These are phyloP conservation scores for Pyropia yezoensis DNA, from an alignment of 23 red algal species.

Conservation along the genomic window DNA sequence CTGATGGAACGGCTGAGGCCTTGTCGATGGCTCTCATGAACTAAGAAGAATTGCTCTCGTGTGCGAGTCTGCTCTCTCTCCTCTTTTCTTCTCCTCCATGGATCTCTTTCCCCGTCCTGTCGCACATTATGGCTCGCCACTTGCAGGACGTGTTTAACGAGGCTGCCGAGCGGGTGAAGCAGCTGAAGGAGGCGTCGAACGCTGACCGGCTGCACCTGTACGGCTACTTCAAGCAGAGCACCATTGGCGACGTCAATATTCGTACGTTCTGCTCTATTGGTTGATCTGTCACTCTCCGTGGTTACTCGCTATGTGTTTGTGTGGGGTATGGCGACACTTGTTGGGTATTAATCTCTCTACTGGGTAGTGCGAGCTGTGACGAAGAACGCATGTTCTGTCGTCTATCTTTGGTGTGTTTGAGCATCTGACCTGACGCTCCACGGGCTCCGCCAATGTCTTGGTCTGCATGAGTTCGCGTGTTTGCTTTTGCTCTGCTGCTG, in stretches of 20 bases:
- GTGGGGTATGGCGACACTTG: not conserved
- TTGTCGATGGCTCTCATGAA: too few relatives aligned
- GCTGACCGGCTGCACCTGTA: slow-evolving; percentile 88
- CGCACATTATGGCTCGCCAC: too few relatives aligned
- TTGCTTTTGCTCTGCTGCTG: not conserved
- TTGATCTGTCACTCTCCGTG: not conserved
- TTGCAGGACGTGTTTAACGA: slow-evolving; percentile 71
- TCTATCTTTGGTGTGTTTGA: too few relatives aligned
- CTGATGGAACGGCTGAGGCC: too few relatives aligned
- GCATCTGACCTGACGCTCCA: not conserved
- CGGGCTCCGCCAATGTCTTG: not conserved
- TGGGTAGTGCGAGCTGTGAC: too few relatives aligned
- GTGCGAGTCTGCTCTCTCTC: too few relatives aligned
- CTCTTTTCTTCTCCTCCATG: too few relatives aligned
- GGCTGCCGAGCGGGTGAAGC: slow-evolving; percentile 89
- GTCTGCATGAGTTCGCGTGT: not conserved
- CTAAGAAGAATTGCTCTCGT: too few relatives aligned
- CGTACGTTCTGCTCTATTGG: slow-evolving; percentile 9
- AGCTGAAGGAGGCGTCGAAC: slow-evolving; percentile 44
- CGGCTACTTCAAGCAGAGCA: slow-evolving; percentile 93
- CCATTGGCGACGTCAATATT: slow-evolving; percentile 78
- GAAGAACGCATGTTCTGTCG: too few relatives aligned
- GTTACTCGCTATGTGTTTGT: not conserved
- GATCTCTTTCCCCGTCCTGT: too few relatives aligned
- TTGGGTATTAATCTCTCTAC: not conserved